These are phyloP conservation scores for Jamesozyma lodderae DNA, from an alignment of 805 yeast genomes.

Conservation along the genomic window DNA sequence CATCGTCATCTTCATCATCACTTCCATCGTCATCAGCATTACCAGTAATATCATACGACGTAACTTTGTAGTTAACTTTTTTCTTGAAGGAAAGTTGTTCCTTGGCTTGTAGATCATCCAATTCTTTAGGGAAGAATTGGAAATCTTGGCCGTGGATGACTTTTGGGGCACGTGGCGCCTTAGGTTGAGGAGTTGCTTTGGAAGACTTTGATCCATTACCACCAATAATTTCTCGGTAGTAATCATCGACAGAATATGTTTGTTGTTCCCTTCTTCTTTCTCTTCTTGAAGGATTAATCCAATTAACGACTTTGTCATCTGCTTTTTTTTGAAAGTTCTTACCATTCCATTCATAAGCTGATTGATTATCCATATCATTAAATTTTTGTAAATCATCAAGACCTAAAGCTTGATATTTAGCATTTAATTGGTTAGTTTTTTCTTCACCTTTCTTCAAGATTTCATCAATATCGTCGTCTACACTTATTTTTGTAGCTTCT, in stretches of 20 bases:
- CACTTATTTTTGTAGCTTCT: conserved; percentile 24
- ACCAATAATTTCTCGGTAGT: conserved; percentile 58
- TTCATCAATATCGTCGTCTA: conserved; percentile 66
- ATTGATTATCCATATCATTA: conserved; percentile 59
- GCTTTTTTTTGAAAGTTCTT: conserved; percentile 43
- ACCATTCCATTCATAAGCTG: conserved; percentile 97
- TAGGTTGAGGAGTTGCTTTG: conserved; percentile 35
- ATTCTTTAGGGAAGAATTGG: conserved; percentile 56
- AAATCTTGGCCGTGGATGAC: conserved; percentile 56
- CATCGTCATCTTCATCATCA: conserved; percentile 13
- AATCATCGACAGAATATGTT: conserved; percentile 66
- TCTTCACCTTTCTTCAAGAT: conserved; percentile 74
- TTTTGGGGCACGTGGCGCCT: conserved; percentile 53
- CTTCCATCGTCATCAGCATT: conserved; percentile 41
- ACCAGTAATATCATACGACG: conserved; percentile 51
- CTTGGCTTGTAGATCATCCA: conserved; percentile 46
- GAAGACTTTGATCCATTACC: conserved; percentile 19
- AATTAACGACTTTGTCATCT: conserved; percentile 34
- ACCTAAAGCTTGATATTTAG: conserved; percentile 77
- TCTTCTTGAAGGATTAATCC: conserved; percentile 59
- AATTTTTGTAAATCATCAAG: conserved; percentile 89
- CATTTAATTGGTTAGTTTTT: conserved; percentile 70
- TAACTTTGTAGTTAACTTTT: conserved; percentile 48
- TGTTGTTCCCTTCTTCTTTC: conserved; percentile 68
- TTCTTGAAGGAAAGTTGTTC: conserved; percentile 60